These are phyloP conservation scores for Puccinia polysora DNA, from an alignment of 1,284 basidiomycete species.

Conservation along the genomic window DNA sequence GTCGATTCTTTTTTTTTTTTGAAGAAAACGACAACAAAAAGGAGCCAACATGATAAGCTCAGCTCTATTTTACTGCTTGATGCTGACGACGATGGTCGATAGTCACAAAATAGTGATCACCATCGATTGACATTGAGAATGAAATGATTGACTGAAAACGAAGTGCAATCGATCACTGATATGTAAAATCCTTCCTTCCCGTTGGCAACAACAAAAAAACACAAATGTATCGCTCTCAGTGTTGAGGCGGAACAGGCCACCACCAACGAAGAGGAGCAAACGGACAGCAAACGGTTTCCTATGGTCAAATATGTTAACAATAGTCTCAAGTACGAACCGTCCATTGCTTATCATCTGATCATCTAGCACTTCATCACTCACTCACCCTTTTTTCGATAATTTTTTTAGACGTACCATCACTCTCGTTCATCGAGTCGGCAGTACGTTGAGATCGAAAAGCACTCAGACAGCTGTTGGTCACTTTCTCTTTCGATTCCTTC, in stretches of 20 bases:
- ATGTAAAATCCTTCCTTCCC: no score
- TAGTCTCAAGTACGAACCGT: constrained; percentile 15
- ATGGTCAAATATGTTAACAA: constrained; percentile 30
- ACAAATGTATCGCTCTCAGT: not conserved
- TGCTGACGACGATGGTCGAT: no score
- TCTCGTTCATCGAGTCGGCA: constrained; percentile 14
- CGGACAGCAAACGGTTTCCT: not conserved
- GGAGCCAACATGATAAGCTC: no score
- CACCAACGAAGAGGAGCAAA: not conserved
- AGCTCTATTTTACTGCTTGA: no score
- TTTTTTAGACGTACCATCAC: constrained; percentile 28
- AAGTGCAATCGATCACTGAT: no score
- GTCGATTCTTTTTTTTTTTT: no score
- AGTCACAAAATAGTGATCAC: no score
- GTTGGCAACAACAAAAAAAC: no score
- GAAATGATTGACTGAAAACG: no score
- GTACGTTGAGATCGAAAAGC: constrained; percentile 7
- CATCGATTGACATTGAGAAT: no score
- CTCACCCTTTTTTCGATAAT: not conserved
- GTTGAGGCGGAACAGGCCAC: not conserved
- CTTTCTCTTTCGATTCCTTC: not conserved
- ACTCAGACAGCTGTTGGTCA: constrained; percentile 13
- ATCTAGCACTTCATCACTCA: not conserved
- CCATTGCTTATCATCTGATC: not conserved
- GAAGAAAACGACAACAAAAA: no score